These are phyloP conservation scores for Blastobotrys parvus DNA, from an alignment of 805 yeast genomes.

Conservation along the genomic window DNA sequence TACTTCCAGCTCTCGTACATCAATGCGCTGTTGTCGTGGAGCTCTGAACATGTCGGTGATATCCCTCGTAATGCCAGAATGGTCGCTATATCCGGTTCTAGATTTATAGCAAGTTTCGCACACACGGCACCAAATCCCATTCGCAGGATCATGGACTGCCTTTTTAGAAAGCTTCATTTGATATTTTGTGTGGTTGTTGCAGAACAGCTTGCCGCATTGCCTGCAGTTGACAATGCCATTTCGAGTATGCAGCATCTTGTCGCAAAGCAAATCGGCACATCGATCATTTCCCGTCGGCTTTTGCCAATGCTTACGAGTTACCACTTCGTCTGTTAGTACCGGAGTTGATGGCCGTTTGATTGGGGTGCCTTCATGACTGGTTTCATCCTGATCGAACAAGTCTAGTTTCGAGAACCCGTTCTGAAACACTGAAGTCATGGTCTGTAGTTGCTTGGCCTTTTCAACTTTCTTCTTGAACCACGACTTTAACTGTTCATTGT, in stretches of 20 bases:
- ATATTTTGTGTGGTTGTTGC: slow-evolving; percentile 54
- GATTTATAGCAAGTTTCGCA: slow-evolving; percentile 53
- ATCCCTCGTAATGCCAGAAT: slow-evolving; percentile 38
- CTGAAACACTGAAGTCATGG: slow-evolving; percentile 24
- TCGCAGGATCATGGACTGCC: slow-evolving; percentile 38
- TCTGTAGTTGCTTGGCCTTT: slow-evolving; percentile 31
- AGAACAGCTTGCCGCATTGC: slow-evolving; percentile 65
- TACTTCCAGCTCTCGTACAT: slow-evolving; percentile 43
- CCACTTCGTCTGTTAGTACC: slow-evolving; percentile 24
- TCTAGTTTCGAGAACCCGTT: slow-evolving; percentile 40
- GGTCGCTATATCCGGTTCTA: slow-evolving; percentile 46
- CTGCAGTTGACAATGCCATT: slow-evolving; percentile 63
- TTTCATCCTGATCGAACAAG: slow-evolving; percentile 36
- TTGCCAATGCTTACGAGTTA: slow-evolving; percentile 52
- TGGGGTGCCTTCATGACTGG: slow-evolving; percentile 3
- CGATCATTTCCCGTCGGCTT: slow-evolving; percentile 36
- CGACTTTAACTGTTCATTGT: slow-evolving; percentile 32
- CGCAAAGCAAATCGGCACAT: slow-evolving; percentile 39
- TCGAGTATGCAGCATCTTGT: slow-evolving; percentile 37
- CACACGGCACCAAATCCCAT: slow-evolving; percentile 63
- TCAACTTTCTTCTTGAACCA: slow-evolving; percentile 38
- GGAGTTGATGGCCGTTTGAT: too few relatives aligned
- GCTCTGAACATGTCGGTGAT: slow-evolving; percentile 35
- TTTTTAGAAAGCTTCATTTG: slow-evolving; percentile 41
- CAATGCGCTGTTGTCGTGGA: slow-evolving; percentile 37